Percentiles rank a stretch among this genome's conserved stretches.
Evolutionary conservation across 176 grass and related monocot genomes (phyloP).

Genomic region (Zoysia pacifica): DNA sequence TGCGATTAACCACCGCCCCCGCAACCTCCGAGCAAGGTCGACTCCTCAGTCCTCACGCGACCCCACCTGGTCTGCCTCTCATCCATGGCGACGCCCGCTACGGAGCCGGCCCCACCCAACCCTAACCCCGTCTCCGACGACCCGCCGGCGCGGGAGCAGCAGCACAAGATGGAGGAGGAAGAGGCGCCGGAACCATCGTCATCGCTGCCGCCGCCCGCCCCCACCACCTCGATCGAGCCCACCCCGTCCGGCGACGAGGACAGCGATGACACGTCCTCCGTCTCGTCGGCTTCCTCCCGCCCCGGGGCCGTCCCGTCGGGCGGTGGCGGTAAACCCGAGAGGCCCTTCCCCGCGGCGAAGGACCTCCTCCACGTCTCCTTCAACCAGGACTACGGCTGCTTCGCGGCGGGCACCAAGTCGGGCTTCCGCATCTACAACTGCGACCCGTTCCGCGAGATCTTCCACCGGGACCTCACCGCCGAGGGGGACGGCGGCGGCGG

Average conservation of each 20-base stretch:
- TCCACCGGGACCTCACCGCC: constrained; percentile 66
- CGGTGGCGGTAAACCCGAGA: not conserved
- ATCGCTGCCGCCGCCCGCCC: not conserved
- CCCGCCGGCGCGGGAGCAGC: not conserved
- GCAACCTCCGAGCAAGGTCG: not conserved
- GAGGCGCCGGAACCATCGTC: not conserved
- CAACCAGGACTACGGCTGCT: constrained; percentile 97
- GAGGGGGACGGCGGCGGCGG: constrained; percentile 25
- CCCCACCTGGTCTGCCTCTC: constrained; percentile 22
- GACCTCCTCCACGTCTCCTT: constrained; percentile 78
- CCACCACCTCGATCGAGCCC: constrained; percentile 35
- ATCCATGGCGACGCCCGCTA: constrained; percentile 36
- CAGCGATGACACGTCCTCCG: constrained; percentile 4
- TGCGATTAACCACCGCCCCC: not conserved
- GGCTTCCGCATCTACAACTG: constrained; percentile 99
- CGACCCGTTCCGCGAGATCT: constrained; percentile 95
- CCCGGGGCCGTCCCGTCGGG: not conserved
- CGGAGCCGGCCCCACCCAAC: constrained; percentile 40
- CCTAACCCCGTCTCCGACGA: constrained; percentile 40
- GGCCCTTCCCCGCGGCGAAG: constrained; percentile 26
- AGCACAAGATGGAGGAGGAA: not conserved
- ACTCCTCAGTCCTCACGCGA: not conserved
- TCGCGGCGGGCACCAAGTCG: constrained; percentile 66
- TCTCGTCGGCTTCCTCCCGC: not conserved
- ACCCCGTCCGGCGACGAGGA: constrained; percentile 46